Conservation (phyloP, 495 filamentous ascomycete genomes). For the Penicillium taxi region DNA sequence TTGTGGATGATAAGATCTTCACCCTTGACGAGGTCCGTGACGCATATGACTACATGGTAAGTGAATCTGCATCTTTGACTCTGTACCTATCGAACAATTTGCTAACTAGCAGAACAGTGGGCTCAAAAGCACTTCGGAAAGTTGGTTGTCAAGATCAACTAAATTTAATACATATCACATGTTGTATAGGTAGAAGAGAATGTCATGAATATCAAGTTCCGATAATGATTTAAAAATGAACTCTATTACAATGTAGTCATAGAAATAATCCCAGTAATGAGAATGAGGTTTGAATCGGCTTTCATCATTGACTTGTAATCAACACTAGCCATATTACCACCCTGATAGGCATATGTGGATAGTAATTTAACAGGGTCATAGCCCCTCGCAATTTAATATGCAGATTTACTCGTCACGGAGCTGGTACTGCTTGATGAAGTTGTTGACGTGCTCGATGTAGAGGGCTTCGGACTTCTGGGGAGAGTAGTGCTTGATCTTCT, state of each 20-base stretch:
- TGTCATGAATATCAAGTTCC: no score
- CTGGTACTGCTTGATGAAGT: conserved; percentile 60
- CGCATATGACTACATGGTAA: conserved; percentile 44
- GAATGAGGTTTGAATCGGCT: no score
- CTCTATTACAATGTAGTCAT: no score
- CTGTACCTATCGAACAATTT: background rate
- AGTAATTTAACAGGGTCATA: no score
- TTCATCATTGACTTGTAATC: no score
- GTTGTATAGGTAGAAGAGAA: no score
- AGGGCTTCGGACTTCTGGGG: conserved; percentile 58
- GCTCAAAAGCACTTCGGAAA: conserved; percentile 73
- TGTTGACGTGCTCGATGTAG: conserved; percentile 66
- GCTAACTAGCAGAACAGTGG: conserved; percentile 43
- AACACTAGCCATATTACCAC: no score
- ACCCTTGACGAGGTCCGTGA: conserved; percentile 48
- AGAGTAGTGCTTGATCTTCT: conserved; percentile 51
- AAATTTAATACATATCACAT: no score
- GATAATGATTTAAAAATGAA: no score
- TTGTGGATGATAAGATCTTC: conserved; percentile 57
- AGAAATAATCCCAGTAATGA: no score
- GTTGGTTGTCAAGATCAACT: conserved; percentile 57
- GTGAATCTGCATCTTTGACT: conserved; percentile 1
- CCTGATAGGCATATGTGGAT: no score
- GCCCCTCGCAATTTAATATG: background rate
- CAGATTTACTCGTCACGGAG: conserved; percentile 17